Percentiles rank a stretch among this genome's conserved stretches.
These are phyloP conservation scores for Agrocybe praecox DNA, from an alignment of 768 basidiomycete genomes.

Conservation along the genomic window DNA sequence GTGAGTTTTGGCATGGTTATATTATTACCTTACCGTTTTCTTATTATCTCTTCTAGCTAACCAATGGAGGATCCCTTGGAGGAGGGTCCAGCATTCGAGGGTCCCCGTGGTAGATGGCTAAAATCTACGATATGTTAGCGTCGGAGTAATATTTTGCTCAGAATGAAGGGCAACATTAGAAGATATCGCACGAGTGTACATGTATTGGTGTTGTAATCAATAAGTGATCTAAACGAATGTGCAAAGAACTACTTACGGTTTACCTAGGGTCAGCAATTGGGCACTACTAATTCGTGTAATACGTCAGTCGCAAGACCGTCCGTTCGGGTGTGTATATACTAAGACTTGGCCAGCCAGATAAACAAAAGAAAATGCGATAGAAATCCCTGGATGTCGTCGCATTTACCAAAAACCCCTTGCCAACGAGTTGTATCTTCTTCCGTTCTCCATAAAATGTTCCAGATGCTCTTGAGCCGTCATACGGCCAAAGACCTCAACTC, in stretches of 20 bases:
- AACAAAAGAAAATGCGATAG: not conserved
- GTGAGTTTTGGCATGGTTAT: slow-evolving; percentile 31
- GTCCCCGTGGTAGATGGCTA: slow-evolving; percentile 39
- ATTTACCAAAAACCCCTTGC: not conserved
- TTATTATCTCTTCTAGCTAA: slow-evolving; percentile 28
- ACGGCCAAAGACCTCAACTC: not conserved
- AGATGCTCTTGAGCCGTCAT: slow-evolving; percentile 1
- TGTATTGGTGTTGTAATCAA: not conserved
- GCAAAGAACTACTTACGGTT: not conserved
- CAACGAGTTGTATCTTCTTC: not conserved
- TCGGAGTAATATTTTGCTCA: not conserved
- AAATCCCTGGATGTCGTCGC: not conserved
- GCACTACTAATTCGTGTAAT: not conserved
- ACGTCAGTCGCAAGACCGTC: not conserved
- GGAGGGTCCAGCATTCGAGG: slow-evolving; percentile 38
- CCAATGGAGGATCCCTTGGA: slow-evolving; percentile 39
- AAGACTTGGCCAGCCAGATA: not conserved
- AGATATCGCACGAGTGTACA: not conserved
- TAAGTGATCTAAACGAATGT: not conserved
- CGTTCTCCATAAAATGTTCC: not conserved
- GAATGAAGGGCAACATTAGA: not conserved
- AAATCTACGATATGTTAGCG: not conserved
- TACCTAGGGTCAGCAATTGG: not conserved
- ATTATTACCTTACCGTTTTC: not conserved
- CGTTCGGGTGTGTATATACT: not conserved